Evolutionary conservation across 805 yeast species (phyloP).

Genomic region (Ogataea haglerorum): DNA sequence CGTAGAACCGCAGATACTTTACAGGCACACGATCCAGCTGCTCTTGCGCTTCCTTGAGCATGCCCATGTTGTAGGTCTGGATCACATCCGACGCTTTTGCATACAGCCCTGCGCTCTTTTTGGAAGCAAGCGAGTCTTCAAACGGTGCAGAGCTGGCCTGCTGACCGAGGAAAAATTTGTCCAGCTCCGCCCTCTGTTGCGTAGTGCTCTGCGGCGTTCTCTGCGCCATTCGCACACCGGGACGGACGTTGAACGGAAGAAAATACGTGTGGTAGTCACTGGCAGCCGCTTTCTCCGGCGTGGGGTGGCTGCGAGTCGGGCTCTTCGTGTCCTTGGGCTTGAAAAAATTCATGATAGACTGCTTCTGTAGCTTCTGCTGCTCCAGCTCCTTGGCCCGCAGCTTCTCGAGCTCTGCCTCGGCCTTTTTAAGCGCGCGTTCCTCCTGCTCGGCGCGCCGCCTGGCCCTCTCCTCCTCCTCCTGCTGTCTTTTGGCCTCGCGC

Average conservation of each 20-base stretch:
- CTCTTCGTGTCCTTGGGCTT: slow-evolving; percentile 16
- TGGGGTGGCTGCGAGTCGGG: neutral
- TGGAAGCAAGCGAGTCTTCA: slow-evolving; percentile 8
- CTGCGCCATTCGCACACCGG: slow-evolving; percentile 21
- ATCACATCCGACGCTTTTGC: slow-evolving; percentile 29
- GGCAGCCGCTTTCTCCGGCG: neutral
- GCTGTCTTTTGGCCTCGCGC: slow-evolving; percentile 28
- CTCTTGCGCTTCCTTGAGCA: slow-evolving; percentile 31
- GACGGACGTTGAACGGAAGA: slow-evolving; percentile 29
- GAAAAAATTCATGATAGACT: slow-evolving; percentile 34
- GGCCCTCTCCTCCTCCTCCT: slow-evolving; percentile 34
- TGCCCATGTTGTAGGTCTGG: slow-evolving; percentile 31
- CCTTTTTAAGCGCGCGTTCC: slow-evolving; percentile 26
- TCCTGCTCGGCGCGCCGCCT: slow-evolving; percentile 34
- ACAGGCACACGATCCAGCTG: slow-evolving; percentile 35
- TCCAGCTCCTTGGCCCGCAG: slow-evolving; percentile 21
- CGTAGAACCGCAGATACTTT: slow-evolving; percentile 37
- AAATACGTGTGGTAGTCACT: slow-evolving; percentile 26
- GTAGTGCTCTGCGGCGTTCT: slow-evolving; percentile 2
- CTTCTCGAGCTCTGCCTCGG: slow-evolving; percentile 21
- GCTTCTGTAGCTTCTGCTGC: slow-evolving; percentile 25
- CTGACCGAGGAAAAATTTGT: slow-evolving; percentile 17
- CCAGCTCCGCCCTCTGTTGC: slow-evolving; percentile 9
- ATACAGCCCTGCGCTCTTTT: neutral
- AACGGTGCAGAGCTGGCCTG: slow-evolving; percentile 9